phyloP scores from a whole-genome alignment of 257 asterid genomes.

The Catharanthus roseus region DNA sequence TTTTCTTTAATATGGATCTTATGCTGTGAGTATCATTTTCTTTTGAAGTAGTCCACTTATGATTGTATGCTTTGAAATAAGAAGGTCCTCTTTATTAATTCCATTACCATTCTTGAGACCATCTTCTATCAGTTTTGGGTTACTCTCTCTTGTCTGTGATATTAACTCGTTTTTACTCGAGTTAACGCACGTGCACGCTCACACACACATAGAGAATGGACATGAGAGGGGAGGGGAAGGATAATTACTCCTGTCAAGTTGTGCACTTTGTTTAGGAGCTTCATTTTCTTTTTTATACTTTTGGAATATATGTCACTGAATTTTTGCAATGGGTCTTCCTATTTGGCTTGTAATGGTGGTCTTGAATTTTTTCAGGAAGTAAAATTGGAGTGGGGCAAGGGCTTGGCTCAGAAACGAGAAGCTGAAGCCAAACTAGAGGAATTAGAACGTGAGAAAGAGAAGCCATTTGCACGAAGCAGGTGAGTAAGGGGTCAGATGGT shows the following conservation, averaged over 20 bases:
- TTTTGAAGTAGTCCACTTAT: neutral
- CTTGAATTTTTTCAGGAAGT: conserved; percentile 49
- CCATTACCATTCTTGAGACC: neutral
- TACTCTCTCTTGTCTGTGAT: too few relatives aligned
- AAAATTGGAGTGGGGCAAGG: conserved; percentile 92
- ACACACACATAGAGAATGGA: too few relatives aligned
- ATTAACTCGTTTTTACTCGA: too few relatives aligned
- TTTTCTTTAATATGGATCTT: neutral
- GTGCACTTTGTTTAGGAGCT: neutral
- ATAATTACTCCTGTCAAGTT: neutral
- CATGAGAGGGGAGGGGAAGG: too few relatives aligned
- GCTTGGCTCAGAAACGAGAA: conserved; percentile 89
- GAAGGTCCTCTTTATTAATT: neutral
- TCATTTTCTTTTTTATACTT: neutral
- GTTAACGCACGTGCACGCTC: too few relatives aligned
- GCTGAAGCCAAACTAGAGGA: conserved; percentile 71
- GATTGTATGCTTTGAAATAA: neutral
- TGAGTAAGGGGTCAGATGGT: conserved; percentile 11
- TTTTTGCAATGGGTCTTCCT: neutral
- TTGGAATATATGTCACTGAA: neutral
- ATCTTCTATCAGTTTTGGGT: too few relatives aligned
- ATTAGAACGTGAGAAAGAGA: conserved; percentile 76
- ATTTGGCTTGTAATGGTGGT: neutral
- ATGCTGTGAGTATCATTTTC: neutral
- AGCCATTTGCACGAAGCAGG: conserved; percentile 94